Evolutionary conservation across 2,329 filamentous ascomycete species (phyloP), one percentile per base, ranked within the genome.

Genomic region (Monilinia polystroma): DNA sequence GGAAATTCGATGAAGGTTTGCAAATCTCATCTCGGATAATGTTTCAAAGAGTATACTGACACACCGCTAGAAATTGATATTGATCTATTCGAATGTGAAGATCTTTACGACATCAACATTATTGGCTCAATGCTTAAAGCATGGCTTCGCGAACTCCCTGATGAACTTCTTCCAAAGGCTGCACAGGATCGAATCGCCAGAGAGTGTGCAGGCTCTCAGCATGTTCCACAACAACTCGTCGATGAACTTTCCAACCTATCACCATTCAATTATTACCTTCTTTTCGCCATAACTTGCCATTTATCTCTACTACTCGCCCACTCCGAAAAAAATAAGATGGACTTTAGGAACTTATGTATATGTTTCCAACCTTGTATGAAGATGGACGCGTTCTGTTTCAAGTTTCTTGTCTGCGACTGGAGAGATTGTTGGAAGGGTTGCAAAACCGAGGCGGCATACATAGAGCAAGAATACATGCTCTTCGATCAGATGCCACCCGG

Each of bases 341-440:
- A 96, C 76, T 97, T 94, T 76, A 88, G 92, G 75, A 97, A 97
- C 72, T 82, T 98, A 32, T 96, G 93, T 80, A 96, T 97, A 73
- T 98, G 94, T 80, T 97, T 97, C 79, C 93, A 97, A 78, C 94
- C 94, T 4, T 96, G 93, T 78, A 92, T 98, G 86, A 96, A 94
- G 79, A 95, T 98, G 68, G 94, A 98, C 75, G 89, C 89, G 0
- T 96, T 94, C 77, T 96, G 92, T 77, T 98, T 98, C 84, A 92
- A 93, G 74, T 97, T 97, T 71, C 83, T 98, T 16, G 93, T 98
- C 26, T 92, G 92, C 75, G 90, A 98, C 76, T 98, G 94, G 94
- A 89, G 93, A 73, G 90, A 96, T 72, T 98, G 94, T 80, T 98
- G 94, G 94, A 93, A 95, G 77, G 94, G 94, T 11, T 98, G 94